These are phyloP conservation scores for Evernia prunastri DNA, from an alignment of 495 filamentous ascomycete genomes.

Conservation along the genomic window DNA sequence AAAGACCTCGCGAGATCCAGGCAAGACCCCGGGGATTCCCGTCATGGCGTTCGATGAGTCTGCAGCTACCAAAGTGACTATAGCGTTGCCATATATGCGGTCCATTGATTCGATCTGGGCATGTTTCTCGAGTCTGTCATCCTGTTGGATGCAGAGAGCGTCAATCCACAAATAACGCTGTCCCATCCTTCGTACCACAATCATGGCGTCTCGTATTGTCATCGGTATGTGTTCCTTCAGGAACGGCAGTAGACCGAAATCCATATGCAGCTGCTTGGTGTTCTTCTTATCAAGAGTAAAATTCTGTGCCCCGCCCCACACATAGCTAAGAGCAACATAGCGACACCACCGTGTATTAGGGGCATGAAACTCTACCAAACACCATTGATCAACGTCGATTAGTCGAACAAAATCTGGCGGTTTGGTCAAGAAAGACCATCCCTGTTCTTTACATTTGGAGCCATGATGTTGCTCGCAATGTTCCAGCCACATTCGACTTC, in stretches of 20 bases:
- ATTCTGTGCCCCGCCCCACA: conserved; percentile 5
- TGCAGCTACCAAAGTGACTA: background rate
- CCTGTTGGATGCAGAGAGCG: conserved; percentile 23
- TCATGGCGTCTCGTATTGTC: conserved; percentile 18
- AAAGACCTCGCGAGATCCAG: background rate
- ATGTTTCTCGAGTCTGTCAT: conserved; percentile 16
- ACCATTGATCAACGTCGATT: background rate
- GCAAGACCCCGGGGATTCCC: background rate
- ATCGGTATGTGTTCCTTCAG: background rate
- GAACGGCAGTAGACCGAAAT: background rate
- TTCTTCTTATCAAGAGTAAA: conserved; percentile 5
- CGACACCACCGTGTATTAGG: background rate
- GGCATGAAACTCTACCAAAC: background rate
- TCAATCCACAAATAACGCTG: conserved; percentile 27
- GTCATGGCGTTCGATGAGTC: background rate
- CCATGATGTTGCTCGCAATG: conserved; percentile 3
- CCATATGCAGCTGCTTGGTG: background rate
- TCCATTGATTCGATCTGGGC: conserved; percentile 18
- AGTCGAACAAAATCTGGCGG: background rate
- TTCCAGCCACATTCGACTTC: conserved; percentile 7
- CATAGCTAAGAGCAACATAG: conserved; percentile 12
- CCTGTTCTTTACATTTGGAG: background rate
- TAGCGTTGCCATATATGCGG: conserved; percentile 11
- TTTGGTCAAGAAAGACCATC: background rate
- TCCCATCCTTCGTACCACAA: conserved; percentile 7